Conservation (phyloP, 441 rosid genomes). For the Eutrema salsugineum region DNA sequence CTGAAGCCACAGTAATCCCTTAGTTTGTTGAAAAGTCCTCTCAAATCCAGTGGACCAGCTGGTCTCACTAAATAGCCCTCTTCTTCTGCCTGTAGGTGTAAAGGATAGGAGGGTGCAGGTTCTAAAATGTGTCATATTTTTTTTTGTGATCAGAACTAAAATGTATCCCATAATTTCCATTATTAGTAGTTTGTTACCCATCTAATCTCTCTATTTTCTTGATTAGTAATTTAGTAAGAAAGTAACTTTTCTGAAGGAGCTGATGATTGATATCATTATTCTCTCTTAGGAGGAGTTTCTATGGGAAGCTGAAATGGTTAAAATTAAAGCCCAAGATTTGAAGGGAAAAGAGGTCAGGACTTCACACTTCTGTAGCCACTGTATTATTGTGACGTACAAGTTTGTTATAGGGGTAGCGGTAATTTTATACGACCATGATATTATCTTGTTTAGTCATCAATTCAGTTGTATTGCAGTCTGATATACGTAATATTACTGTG, state of each 20-base stretch:
- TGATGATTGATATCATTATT: slow-evolving; percentile 10
- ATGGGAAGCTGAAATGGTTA: slow-evolving; percentile 98
- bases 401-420: not conserved
- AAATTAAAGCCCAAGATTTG: slow-evolving; percentile 97
- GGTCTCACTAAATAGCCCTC: not conserved
- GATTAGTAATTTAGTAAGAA: not conserved
- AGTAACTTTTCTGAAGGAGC: slow-evolving; percentile 4
- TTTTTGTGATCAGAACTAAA: no score
- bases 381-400: slow-evolving; percentile 1
- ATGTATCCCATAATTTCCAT: not conserved
- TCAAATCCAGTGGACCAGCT: slow-evolving; percentile 20
- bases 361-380: slow-evolving; percentile 19
- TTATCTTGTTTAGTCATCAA: slow-evolving; percentile 7
- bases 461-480: slow-evolving; percentile 10
- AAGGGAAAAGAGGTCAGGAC: slow-evolving; percentile 95
- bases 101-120: not conserved
- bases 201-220: slow-evolving; percentile 8
- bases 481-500: slow-evolving; percentile 12
- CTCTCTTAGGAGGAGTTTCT: slow-evolving; percentile 89
- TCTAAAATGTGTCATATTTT: not conserved
- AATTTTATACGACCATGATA: not conserved
- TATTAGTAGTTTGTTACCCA: slow-evolving; percentile 3
- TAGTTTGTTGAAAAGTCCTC: slow-evolving; percentile 5
- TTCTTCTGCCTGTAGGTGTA: not conserved
- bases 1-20: slow-evolving; percentile 11